Evolutionary conservation across 2,329 filamentous ascomycete genomes (phyloP).

Genomic region (Clonostachys byssicola): DNA sequence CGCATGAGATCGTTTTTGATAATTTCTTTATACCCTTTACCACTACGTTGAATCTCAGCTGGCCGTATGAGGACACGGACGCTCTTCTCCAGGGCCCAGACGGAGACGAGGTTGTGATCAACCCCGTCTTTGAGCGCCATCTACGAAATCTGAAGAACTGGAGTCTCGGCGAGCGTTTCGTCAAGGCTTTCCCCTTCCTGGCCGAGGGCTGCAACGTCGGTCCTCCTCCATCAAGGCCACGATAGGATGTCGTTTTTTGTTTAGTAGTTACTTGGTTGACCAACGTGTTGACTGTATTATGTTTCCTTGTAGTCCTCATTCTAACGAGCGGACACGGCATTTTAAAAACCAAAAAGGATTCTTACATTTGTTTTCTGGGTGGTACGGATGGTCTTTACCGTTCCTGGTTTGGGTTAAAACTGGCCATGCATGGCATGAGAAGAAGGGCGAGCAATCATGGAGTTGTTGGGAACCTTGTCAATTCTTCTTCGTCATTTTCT

Average conservation of each 20-base stretch:
- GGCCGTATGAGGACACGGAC: constrained; percentile 75
- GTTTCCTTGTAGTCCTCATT: not conserved
- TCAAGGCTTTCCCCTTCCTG: constrained; percentile 54
- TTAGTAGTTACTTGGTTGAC: not conserved
- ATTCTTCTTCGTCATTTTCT: no score
- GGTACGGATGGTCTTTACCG: no score
- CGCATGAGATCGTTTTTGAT: constrained; percentile 60
- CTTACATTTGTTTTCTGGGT: no score
- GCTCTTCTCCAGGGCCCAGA: constrained; percentile 57
- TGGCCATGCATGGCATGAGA: no score
- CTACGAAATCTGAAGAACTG: constrained; percentile 74
- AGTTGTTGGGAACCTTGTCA: no score
- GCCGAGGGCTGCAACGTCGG: constrained; percentile 20
- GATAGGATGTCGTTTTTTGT: not conserved
- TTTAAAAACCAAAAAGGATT: no score
- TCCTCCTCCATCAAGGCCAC: constrained; percentile 1
- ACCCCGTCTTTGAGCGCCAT: constrained; percentile 82
- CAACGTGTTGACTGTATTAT: not conserved
- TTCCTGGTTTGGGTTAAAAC: no score
- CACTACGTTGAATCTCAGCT: constrained; percentile 71
- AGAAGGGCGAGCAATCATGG: no score
- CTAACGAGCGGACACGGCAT: no score
- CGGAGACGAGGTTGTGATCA: constrained; percentile 69
- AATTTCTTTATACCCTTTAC: constrained; percentile 83
- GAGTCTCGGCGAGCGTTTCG: constrained; percentile 70